A percentile compares a stretch with the other conserved stretches of the same genome.
phyloP scores from a whole-genome alignment of 176 grass and related monocot genomes.

The Oryza rufipogon region DNA sequence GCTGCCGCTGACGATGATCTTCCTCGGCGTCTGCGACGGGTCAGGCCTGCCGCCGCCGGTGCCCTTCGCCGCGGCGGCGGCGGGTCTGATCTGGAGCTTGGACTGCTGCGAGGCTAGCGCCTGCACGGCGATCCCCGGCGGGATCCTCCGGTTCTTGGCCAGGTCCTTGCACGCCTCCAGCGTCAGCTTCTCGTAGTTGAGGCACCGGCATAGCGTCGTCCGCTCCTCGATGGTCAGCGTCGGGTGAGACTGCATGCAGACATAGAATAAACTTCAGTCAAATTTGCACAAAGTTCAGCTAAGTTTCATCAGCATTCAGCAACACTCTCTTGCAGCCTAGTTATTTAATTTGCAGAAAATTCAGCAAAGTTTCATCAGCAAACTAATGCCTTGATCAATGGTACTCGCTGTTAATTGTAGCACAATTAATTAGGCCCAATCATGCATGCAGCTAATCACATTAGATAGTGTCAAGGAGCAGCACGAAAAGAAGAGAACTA shows the following conservation, averaged over 20 bases:
- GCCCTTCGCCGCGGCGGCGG: background rate
- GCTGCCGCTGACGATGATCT: background rate
- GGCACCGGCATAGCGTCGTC: conserved; percentile 71
- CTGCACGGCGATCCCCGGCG: conserved; percentile 74
- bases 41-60: background rate
- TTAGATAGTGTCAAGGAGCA: background rate
- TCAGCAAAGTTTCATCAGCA: background rate
- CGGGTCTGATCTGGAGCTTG: conserved; percentile 49
- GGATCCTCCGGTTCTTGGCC: conserved; percentile 79
- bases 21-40: conserved; percentile 48
- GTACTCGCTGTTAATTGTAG: background rate
- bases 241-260: conserved; percentile 58
- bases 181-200: conserved; percentile 94
- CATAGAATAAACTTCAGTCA: background rate
- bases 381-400: background rate
- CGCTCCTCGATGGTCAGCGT: conserved; percentile 62
- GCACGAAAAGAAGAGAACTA: background rate
- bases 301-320: background rate
- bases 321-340: no score
- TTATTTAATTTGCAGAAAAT: background rate
- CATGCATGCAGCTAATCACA: background rate
- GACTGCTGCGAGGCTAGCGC: conserved; percentile 71
- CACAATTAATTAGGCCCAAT: background rate
- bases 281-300: background rate
- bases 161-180: conserved; percentile 92